Evolutionary conservation across 495 filamentous ascomycete species (phyloP), one percentile per base, ranked within the genome.

Genomic region (Daldinia loculata): DNA sequence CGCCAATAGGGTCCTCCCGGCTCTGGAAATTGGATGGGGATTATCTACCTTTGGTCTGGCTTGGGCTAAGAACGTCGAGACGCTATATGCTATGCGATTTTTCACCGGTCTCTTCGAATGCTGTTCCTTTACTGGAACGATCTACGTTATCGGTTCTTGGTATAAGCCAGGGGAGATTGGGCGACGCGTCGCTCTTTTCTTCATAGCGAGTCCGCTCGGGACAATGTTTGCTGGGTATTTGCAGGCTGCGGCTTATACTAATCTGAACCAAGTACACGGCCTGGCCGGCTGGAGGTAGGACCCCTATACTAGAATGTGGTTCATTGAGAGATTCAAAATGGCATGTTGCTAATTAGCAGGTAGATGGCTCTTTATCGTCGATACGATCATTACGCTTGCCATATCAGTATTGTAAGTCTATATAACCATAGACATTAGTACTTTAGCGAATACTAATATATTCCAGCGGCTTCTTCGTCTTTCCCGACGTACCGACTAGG

Each of bases 311-410:
- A 3, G 22, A 6, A 53, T 7, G 51, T 39, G n/a, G 8, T 53
- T 36, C 30, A 38, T 39, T 66, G 32, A 66, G 30, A 6, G 36
- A 4, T 41, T 6, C 6, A 24, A 22, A 2, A 48, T 48, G 19
- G 9, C 1, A 24, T 22, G 9, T 9, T 48, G 19, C 43, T 48
- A 24, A 48, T 22, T 24, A 24, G 17, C 4, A 48, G 9, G 30
- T 38, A 74, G 71, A 19, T 87, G 85, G 85, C 76, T 87, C 5
- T 87, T 86, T 19, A 68, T 74, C 34, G 68, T 74, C 30, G 78
- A 82, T 63, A 74, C 76, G 3, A 48, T 80, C 17, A 83, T 84
- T 39, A 81, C 81, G 22, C 71, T 85, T 2, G 82, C 78, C 6
- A 80, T 83, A 38, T 81, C 81, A 38, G 63, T 80, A 17, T 78